Conservation (phyloP, 164 flowering plant species). For the Sextonia rubra region DNA sequence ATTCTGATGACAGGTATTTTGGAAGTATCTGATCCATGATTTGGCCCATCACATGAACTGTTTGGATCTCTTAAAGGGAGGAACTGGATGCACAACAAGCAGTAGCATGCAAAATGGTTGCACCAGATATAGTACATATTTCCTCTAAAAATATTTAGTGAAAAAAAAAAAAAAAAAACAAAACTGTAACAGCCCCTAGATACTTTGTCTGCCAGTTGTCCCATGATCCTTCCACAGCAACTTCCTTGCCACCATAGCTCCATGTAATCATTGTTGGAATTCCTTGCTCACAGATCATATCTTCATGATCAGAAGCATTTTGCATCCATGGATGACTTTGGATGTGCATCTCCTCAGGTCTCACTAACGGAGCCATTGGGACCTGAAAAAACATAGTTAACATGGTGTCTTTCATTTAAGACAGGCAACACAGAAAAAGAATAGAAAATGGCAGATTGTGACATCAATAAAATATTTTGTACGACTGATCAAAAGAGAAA, state of each 20-base stretch:
- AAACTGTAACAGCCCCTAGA: not conserved
- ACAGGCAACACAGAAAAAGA: not conserved
- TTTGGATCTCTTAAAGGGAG: not conserved
- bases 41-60: not conserved
- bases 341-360: slow-evolving; percentile 58
- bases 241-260: slow-evolving; percentile 76
- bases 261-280: slow-evolving; percentile 86
- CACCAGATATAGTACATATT: too few species aligned
- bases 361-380: slow-evolving; percentile 71
- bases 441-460: not conserved
- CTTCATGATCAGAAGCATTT: slow-evolving; percentile 43
- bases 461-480: not conserved
- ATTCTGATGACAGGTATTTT: too few species aligned
- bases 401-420: not conserved
- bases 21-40: not conserved
- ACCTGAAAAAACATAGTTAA: slow-evolving; percentile 33
- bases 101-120: not conserved
- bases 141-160: too few species aligned
- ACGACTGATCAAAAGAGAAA: not conserved
- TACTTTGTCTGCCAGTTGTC: slow-evolving; percentile 83
- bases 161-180: too few species aligned
- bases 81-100: not conserved
- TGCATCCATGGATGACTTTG: slow-evolving; percentile 52
- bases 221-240: slow-evolving; percentile 94
- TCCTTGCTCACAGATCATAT: slow-evolving; percentile 51